A percentile compares a stretch with the other conserved stretches of the same genome.
These are phyloP conservation scores for Rhodocollybia butyracea DNA, from an alignment of 768 basidiomycete genomes.

Conservation along the genomic window DNA sequence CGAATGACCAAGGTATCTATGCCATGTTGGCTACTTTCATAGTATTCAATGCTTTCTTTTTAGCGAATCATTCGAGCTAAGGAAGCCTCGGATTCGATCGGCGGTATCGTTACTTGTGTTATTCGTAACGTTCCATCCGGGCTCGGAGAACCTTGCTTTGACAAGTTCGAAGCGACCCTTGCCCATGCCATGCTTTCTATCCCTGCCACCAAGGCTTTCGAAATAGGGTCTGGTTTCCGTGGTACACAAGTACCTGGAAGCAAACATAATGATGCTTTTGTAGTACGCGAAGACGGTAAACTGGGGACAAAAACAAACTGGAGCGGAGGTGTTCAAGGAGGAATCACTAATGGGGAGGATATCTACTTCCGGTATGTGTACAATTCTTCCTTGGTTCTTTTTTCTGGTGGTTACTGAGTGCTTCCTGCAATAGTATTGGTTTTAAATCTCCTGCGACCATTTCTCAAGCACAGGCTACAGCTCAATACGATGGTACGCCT, in stretches of 20 bases:
- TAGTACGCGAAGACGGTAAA: slow-evolving; percentile 57
- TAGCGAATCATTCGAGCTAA: slow-evolving; percentile 95
- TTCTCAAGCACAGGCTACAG: slow-evolving; percentile 85
- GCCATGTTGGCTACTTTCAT: background rate
- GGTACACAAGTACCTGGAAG: slow-evolving; percentile 93
- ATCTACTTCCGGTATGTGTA: slow-evolving; percentile 87
- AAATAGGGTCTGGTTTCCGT: slow-evolving; percentile 94
- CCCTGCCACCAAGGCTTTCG: slow-evolving; percentile 97
- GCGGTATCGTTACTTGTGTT: slow-evolving; percentile 97
- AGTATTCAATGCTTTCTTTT: slow-evolving; percentile 4
- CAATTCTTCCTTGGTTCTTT: background rate
- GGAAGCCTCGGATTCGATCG: slow-evolving; percentile 88
- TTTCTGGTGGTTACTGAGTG: background rate
- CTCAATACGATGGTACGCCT: slow-evolving; percentile 88
- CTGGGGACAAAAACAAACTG: slow-evolving; percentile 89
- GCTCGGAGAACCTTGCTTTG: slow-evolving; percentile 95
- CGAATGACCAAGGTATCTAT: slow-evolving; percentile 78
- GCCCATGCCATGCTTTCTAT: slow-evolving; percentile 99
- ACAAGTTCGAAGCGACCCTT: slow-evolving; percentile 95
- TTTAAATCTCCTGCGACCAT: slow-evolving; percentile 99
- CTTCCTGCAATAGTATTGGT: slow-evolving; percentile 58
- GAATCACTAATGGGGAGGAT: slow-evolving; percentile 95
- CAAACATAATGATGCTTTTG: slow-evolving; percentile 90
- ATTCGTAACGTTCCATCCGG: slow-evolving; percentile 89
- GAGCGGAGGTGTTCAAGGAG: slow-evolving; percentile 97